Evolutionary conservation across 441 rosid genomes (phyloP).

Genomic region (Adansonia grandidieri): DNA sequence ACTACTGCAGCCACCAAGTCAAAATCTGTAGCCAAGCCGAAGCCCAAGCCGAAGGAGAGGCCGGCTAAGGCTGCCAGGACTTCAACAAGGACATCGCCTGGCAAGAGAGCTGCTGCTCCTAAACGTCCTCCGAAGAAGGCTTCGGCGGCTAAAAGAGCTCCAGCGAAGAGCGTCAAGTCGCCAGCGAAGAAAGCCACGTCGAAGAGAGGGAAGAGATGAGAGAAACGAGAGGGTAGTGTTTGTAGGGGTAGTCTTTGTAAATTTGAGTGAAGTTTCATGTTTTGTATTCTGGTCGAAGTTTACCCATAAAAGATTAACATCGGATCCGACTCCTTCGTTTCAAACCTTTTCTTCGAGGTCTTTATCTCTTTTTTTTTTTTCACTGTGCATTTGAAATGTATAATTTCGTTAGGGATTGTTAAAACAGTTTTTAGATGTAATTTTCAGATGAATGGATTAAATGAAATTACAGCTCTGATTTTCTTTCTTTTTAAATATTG

Average conservation of each 20-base stretch:
- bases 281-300: conserved; percentile 25
- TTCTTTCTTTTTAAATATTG: too few species aligned
- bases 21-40: conserved; percentile 36
- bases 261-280: conserved; percentile 32
- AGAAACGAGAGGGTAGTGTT: not conserved
- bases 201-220: conserved; percentile 45
- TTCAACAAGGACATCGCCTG: conserved; percentile 60
- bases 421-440: too few species aligned
- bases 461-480: too few species aligned
- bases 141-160: conserved; percentile 38
- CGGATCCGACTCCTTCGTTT: conserved; percentile 26
- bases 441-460: too few species aligned
- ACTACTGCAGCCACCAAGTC: conserved; percentile 39
- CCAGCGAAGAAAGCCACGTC: conserved; percentile 43
- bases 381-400: too few species aligned
- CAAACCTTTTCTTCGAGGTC: too few species aligned
- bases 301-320: conserved; percentile 29
- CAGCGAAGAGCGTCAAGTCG: conserved; percentile 28
- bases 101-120: conserved; percentile 42
- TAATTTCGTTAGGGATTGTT: too few species aligned
- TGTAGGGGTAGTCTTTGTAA: conserved; percentile 56
- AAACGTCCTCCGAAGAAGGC: conserved; percentile 46
- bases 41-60: conserved; percentile 37
- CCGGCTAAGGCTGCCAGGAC: conserved; percentile 68
- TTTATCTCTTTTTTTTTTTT: too few species aligned